Conservation (phyloP, 2,329 filamentous ascomycete species). For the Lachnellula cervina region DNA sequence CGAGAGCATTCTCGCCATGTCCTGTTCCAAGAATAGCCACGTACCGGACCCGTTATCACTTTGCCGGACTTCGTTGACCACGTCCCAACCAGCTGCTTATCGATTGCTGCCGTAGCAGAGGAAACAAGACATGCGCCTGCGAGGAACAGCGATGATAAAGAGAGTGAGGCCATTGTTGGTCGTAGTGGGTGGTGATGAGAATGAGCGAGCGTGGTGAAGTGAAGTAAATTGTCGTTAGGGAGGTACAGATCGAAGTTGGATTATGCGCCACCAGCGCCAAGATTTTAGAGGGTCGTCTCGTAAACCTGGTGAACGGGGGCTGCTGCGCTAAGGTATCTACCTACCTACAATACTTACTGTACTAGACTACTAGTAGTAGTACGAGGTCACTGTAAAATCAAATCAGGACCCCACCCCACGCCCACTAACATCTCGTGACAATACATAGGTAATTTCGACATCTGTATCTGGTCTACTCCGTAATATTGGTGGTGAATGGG, state of each 20-base stretch:
- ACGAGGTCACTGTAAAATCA: neutral
- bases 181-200: neutral
- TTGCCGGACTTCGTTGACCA: conserved; percentile 68
- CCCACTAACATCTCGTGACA: neutral
- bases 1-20: neutral
- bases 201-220: conserved; percentile 3
- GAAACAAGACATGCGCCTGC: conserved; percentile 24
- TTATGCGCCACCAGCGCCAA: too few relatives aligned
- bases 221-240: neutral
- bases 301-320: neutral
- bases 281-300: too few relatives aligned
- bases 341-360: too few relatives aligned
- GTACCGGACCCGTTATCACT: conserved; percentile 64
- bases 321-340: too few relatives aligned
- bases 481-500: neutral
- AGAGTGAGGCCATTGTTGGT: conserved; percentile 27
- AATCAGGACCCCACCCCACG: neutral
- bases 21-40: conserved; percentile 30
- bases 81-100: conserved; percentile 57
- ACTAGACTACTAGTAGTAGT: too few relatives aligned
- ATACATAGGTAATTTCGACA: neutral
- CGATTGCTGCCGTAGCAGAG: conserved; percentile 36
- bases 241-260: neutral
- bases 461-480: neutral
- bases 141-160: conserved; percentile 34